phyloP scores from a whole-genome alignment of 1,139 yeast genomes.

The Geotrichum candidum region DNA sequence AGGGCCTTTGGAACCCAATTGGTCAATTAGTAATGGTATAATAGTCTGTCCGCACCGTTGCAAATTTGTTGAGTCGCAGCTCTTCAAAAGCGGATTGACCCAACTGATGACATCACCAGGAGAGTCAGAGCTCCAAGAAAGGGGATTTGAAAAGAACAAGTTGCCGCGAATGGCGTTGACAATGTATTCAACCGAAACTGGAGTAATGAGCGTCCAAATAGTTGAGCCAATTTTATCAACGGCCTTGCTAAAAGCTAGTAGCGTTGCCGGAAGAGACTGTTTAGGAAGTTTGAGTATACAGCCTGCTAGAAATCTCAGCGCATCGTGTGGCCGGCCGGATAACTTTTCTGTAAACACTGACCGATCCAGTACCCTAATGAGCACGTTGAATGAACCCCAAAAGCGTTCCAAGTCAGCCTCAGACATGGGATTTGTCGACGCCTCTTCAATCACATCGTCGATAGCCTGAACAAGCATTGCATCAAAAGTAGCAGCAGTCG shows the following conservation, averaged over 20 bases:
- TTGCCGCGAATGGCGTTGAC: slow-evolving; percentile 16
- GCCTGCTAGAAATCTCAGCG: slow-evolving; percentile 10
- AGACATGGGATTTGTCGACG: slow-evolving; percentile 4
- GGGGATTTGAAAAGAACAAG: slow-evolving; percentile 5
- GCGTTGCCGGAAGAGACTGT: slow-evolving; percentile 9
- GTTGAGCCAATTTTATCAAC: slow-evolving; percentile 11
- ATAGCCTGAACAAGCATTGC: slow-evolving; percentile 19
- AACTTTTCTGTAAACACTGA: slow-evolving; percentile 15
- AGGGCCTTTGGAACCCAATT: not conserved
- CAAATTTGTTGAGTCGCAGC: slow-evolving; percentile 17
- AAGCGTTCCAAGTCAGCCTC: slow-evolving; percentile 8
- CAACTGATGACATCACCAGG: slow-evolving; percentile 15
- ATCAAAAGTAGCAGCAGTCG: slow-evolving; percentile 19
- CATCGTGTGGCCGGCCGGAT: slow-evolving; percentile 10
- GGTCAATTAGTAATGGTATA: slow-evolving; percentile 8
- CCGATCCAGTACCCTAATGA: slow-evolving; percentile 12
- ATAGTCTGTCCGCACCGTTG: slow-evolving; percentile 14
- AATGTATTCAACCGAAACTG: slow-evolving; percentile 10
- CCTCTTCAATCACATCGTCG: slow-evolving; percentile 16
- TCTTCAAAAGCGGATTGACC: slow-evolving; percentile 16
- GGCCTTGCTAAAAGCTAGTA: slow-evolving; percentile 10
- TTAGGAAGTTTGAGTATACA: slow-evolving; percentile 10
- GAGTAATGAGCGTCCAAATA: slow-evolving; percentile 15
- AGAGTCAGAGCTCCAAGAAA: slow-evolving; percentile 5
- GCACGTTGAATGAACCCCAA: slow-evolving; percentile 13